Evolutionary conservation across 371 early-diverging fungal species (phyloP).

Genomic region (Zancudomyces culisetae): DNA sequence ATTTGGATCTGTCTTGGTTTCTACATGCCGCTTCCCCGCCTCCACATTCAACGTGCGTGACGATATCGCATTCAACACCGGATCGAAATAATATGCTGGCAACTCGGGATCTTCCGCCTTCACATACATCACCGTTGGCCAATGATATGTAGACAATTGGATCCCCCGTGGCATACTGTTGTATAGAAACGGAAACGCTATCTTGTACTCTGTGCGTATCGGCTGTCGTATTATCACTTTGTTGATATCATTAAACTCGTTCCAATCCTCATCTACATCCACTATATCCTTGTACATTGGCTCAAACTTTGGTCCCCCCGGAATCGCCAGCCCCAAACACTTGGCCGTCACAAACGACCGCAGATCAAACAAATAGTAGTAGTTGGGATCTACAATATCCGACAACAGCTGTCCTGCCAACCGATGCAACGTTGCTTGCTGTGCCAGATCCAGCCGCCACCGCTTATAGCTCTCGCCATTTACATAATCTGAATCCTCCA

Average conservation of each 20-base stretch:
- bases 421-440: constrained; percentile 86
- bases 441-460: constrained; percentile 82
- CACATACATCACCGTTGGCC: constrained; percentile 74
- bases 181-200: constrained; percentile 95
- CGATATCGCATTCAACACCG: constrained; percentile 82
- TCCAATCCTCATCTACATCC: constrained; percentile 98
- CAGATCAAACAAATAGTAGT: constrained; percentile 89
- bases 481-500: constrained; percentile 46
- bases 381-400: constrained; percentile 85
- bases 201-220: constrained; percentile 93
- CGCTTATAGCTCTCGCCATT: constrained; percentile 78
- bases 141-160: constrained; percentile 81
- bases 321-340: constrained; percentile 95
- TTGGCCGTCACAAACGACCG: constrained; percentile 92
- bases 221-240: constrained; percentile 96
- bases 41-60: constrained; percentile 21
- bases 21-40: too few species aligned
- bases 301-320: constrained; percentile 97
- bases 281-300: constrained; percentile 78
- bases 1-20: constrained; percentile 65
- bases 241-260: constrained; percentile 98
- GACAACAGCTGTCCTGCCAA: constrained; percentile 83
- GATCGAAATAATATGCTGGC: constrained; percentile 93
- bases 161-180: constrained; percentile 90
- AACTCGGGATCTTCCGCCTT: constrained; percentile 86